Base-by-base conservation (phyloP, 345 rosid genomes). In the Clarkia xantiana region DNA sequence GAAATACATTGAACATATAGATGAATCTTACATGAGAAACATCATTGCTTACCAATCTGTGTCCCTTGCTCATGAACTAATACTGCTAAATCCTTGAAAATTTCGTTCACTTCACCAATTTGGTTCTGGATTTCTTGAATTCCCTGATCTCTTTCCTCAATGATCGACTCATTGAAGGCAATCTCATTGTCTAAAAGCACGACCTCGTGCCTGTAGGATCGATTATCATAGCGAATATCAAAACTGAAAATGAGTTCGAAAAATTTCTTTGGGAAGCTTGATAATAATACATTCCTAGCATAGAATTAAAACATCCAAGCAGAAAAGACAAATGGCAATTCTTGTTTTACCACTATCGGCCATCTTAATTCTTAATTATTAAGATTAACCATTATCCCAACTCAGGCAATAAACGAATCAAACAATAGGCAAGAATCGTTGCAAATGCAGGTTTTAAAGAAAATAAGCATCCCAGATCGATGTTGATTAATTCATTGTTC, bases 81-180 rank as follows among this genome's bases (percentile, higher is more conserved):
- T 34, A 87, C 86, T 14, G 94, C 96, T 11, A 93, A 84, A 72
- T 93, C 96, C 67, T 87, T 93, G 48, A 93, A 84, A 16, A 87
- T 80, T 61, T 87, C 91, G 15, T 93, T 81, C 60, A 87, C 99
- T 75, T 93, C 95, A 9, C 96, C 95, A 64, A 93, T 87, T 66
- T 87, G 95, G 64, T 80, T 84, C 69, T 84, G 95, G 55, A 93
- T 82, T 62, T 84, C 96, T 51, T 87, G 84, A 56, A 87, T 84
- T 58, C 96, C 95, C 41, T 80, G 95, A 47, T 93, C 96, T 69
- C 96, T 78, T 71, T 91, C 99, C 55, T 91, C 96, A 42, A 87
- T 84, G 17, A 87, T 51, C 52, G 96, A 96, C 55, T 87, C 99
- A 49, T 93, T 82, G 52, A 93, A 93, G 14, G 71, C 71, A 60